Percentiles rank a stretch among this genome's conserved stretches.
Conservation (phyloP, 2,329 filamentous ascomycete genomes). For the Phyllosticta capitalensis region DNA sequence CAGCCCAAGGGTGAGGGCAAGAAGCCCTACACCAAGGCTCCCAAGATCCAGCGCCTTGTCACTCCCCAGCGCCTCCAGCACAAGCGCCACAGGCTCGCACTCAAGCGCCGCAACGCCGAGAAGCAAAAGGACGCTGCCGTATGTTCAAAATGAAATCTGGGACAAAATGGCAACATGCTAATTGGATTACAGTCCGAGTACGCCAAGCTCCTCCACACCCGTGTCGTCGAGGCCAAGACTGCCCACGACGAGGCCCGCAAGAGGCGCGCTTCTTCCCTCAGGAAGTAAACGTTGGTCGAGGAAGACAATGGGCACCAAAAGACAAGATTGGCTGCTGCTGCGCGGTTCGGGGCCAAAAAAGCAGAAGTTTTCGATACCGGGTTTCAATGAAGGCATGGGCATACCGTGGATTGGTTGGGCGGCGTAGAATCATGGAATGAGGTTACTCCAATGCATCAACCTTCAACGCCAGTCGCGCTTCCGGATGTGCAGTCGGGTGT, state of each 20-base stretch:
- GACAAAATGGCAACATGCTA: slow-evolving; percentile 20
- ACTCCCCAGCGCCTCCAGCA: slow-evolving; percentile 99
- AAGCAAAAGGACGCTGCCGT: slow-evolving; percentile 98
- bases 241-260: slow-evolving; percentile 91
- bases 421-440: slow-evolving; percentile 11
- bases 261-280: slow-evolving; percentile 92
- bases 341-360: slow-evolving; percentile 3
- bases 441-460: slow-evolving; percentile 10
- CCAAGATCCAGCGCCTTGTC: slow-evolving; percentile 98
- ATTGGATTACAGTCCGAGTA: slow-evolving; percentile 72
- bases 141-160: slow-evolving; percentile 37
- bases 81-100: slow-evolving; percentile 95
- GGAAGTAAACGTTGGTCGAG: slow-evolving; percentile 49
- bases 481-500: not conserved
- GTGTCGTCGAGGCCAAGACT: slow-evolving; percentile 91
- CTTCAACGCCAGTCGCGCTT: slow-evolving; percentile 1
- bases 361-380: slow-evolving; percentile 11
- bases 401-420: slow-evolving; percentile 11
- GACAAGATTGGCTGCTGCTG: slow-evolving; percentile 1
- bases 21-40: slow-evolving; percentile 98
- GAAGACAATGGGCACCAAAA: not conserved
- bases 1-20: slow-evolving; percentile 96
- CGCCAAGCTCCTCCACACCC: slow-evolving; percentile 90
- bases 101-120: slow-evolving; percentile 97
- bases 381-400: slow-evolving; percentile 12